A percentile compares a stretch with the other conserved stretches of the same genome.
Conservation (phyloP, 1,284 basidiomycete genomes). For the Fomes fomentarius region DNA sequence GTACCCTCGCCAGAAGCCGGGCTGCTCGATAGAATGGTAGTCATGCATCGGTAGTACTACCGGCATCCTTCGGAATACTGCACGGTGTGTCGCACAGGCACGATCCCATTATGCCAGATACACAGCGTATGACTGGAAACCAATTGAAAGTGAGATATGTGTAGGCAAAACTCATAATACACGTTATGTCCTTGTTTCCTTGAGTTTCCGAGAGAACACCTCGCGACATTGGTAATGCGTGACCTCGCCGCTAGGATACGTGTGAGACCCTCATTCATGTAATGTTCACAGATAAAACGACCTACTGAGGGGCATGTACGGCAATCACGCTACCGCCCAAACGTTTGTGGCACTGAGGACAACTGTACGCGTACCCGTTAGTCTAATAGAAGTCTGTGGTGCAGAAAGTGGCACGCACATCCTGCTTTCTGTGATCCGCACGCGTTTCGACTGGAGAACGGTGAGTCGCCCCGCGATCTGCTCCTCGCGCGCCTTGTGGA, state of each 20-base stretch:
- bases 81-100: no score
- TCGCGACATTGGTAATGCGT: conserved; percentile 95
- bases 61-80: no score
- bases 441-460: conserved; percentile 76
- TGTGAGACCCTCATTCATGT: no score
- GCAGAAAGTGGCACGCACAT: conserved; percentile 59
- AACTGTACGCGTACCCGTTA: conserved; percentile 44
- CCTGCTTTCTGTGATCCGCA: conserved; percentile 90
- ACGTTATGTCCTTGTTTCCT: conserved; percentile 36
- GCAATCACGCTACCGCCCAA: conserved; percentile 95
- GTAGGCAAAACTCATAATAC: not conserved
- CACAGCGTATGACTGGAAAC: no score
- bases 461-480: conserved; percentile 76
- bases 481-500: conserved; percentile 74
- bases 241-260: conserved; percentile 93
- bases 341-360: conserved; percentile 94
- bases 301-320: conserved; percentile 84
- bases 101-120: no score
- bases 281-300: not conserved
- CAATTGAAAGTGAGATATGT: no score
- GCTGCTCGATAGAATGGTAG: no score
- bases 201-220: conserved; percentile 66
- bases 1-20: no score
- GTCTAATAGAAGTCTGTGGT: not conserved
- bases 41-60: no score